Evolutionary conservation across 345 rosid species (phyloP), one percentile per base, ranked within the genome.

Genomic region (Microcos paniculata): DNA sequence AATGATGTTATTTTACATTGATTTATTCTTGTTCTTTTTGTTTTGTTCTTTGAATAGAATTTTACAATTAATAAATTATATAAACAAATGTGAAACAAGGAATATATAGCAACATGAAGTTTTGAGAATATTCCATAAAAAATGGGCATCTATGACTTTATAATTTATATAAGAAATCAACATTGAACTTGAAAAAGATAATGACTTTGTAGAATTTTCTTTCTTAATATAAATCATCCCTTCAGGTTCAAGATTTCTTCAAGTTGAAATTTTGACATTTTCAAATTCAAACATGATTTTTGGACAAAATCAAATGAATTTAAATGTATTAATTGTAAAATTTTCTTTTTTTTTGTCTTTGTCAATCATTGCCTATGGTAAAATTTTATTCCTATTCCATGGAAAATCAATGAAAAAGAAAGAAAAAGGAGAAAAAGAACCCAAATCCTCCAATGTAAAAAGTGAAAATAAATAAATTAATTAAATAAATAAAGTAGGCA

Each of bases 261-360:
- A 35, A 35, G 40, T 35, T 0, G 33, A 23, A 66, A 66, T 42
- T 1, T 23, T 46, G 56, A 46, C 40, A 23, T 2, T 62, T 64
- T 18, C 11, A 38, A 6, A 31, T 70, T 70, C 73, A 51, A 69
- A 49, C 73, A 70, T 46, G 73, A 11, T 70, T 70, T 31, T 19
- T 10, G 4, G 40, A 35, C 40, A 35, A 35, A 3, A 57, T 4
- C 24, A 1, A 55, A 57, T 23, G 23, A 21, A 7, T 38, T 49
- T 48, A 21, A 66, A 43, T 2, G 15, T 8, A 8, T 16, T 21
- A 53, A 52, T n/a, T 4, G 6, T 33, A 21, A n/a, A 19, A 19
- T 15, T 8, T 23, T 55, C 1, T 26, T 55, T 55, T 55, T 4
- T 26, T 55, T 55, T 23, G 33, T 35, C 16, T 18, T 68, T 46